phyloP scores from a whole-genome alignment of 2,329 filamentous ascomycete species.

The Fusarium phyllophilum region DNA sequence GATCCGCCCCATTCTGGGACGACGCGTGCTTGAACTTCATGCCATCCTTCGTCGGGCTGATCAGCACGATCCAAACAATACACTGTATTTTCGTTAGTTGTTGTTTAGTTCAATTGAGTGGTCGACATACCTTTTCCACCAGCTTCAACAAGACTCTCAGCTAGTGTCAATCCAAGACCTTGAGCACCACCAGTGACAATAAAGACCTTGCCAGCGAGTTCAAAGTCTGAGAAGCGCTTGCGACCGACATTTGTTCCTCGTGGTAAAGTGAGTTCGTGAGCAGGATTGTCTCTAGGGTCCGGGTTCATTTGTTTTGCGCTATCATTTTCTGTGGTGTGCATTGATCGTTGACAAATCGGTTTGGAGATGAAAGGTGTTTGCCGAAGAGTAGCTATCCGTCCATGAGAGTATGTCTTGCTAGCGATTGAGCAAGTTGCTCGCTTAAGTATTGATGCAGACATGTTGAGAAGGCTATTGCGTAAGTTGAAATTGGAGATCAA shows the following conservation, averaged over 20 bases:
- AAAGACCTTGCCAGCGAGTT: slow-evolving; percentile 76
- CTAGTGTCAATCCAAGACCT: slow-evolving; percentile 80
- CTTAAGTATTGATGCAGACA: slow-evolving; percentile 6
- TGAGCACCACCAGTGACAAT: slow-evolving; percentile 80
- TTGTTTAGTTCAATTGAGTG: accelerated
- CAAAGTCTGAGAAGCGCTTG: slow-evolving; percentile 75
- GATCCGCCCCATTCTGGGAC: slow-evolving; percentile 65
- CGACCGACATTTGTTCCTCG: slow-evolving; percentile 44
- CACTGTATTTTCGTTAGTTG: neutral
- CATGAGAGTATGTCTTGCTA: neutral
- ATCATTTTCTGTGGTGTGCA: slow-evolving; percentile 5
- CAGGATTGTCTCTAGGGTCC: slow-evolving; percentile 36
- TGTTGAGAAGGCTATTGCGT: neutral
- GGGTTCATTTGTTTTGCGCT: slow-evolving; percentile 37
- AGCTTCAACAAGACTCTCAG: slow-evolving; percentile 81
- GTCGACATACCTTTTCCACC: slow-evolving; percentile 70
- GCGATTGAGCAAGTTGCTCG: neutral
- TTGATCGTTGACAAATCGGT: neutral
- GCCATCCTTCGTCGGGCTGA: slow-evolving; percentile 66
- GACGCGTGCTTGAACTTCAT: slow-evolving; percentile 70
- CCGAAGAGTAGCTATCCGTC: neutral
- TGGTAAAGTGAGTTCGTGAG: slow-evolving; percentile 13
- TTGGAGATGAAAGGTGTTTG: neutral
- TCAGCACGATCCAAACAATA: slow-evolving; percentile 24
- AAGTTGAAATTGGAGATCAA: neutral